phyloP scores from a whole-genome alignment of 768 basidiomycete species.

The Rickenella mellea region DNA sequence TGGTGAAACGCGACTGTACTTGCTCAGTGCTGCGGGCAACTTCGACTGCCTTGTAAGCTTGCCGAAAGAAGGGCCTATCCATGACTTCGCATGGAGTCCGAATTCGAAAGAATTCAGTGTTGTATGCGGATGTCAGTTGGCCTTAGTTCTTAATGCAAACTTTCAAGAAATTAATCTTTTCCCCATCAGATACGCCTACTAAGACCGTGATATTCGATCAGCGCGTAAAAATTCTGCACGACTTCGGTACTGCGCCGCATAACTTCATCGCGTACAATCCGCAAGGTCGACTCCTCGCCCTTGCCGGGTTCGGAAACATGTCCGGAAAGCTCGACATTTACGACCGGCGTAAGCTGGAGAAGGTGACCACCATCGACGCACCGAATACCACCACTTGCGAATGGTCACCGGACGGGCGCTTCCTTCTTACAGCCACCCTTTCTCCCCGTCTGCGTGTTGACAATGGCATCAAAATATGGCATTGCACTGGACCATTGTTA shows the following conservation, averaged over 20 bases:
- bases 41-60: conserved; percentile 84
- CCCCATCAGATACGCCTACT: conserved; percentile 77
- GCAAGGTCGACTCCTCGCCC: conserved; percentile 75
- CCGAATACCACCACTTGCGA: conserved; percentile 91
- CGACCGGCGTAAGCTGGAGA: conserved; percentile 78
- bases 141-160: too few species aligned
- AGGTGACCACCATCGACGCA: conserved; percentile 74
- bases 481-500: conserved; percentile 80
- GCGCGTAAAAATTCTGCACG: conserved; percentile 77
- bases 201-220: conserved; percentile 89
- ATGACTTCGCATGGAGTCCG: conserved; percentile 94
- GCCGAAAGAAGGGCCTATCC: conserved; percentile 96
- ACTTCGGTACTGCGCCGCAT: conserved; percentile 82
- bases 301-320: conserved; percentile 95
- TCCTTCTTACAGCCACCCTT: conserved; percentile 90
- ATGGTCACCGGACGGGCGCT: conserved; percentile 92
- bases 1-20: conserved; percentile 92
- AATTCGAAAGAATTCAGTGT: conserved; percentile 96
- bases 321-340: conserved; percentile 89
- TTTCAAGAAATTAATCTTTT: conserved; percentile 2
- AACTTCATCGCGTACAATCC: conserved; percentile 96
- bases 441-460: conserved; percentile 93
- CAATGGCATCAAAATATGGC: conserved; percentile 95
- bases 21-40: conserved; percentile 85
- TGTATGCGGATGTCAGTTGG: conserved; percentile 86